Evolutionary conservation across 306 rosid species (phyloP), one percentile per base, ranked within the genome.

Genomic region (Corylus americana): DNA sequence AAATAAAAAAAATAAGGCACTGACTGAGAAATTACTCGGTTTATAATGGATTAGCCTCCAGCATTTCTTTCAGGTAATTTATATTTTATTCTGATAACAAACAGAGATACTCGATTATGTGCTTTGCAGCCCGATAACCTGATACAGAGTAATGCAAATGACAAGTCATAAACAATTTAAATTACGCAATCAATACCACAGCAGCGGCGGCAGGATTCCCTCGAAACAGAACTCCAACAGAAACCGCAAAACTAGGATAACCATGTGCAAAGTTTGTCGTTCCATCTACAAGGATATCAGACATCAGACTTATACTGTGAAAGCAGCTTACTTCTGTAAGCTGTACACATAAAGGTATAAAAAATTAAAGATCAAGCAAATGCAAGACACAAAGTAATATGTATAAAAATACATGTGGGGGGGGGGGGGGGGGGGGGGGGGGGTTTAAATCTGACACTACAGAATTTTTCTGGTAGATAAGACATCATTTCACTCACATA

Each of bases 181-280:
- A 49, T n/a, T 49, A 64, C 25, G 13, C 3, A n/a, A 20, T 74
- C 49, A 73, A 59, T 81, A 94, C 99, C 97, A 95, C 99, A 3
- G 96, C 84, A 55, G 98, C 98, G 74, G 98, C 97, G 50, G 90
- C 92, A 80, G 99, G 99, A 77, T 86, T 93, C 85, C 99, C 99
- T 79, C 83, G 88, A 83, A 85, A 91, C 42, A 95, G 77, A 83
- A 95, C 97, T 74, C 98, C 99, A 55, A 95, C 90, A 74, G 99
- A 93, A 71, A 95, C 99, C 7, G 97, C 98, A 89, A 95, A 95
- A 87, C 90, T 83, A 45, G 98, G 98, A 84, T 95, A 95, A 81
- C 97, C 88, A 29, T 93, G 99, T 16, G 99, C 97, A 71, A 93
- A 95, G 86, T 95, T 95, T 83, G 99, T 95, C 16, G 99, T 95